A percentile compares a stretch with the other conserved stretches of the same genome.
These are phyloP conservation scores for Urostyla sp. DNA, from an alignment of 73 alveolate genomes.

Conservation along the genomic window DNA sequence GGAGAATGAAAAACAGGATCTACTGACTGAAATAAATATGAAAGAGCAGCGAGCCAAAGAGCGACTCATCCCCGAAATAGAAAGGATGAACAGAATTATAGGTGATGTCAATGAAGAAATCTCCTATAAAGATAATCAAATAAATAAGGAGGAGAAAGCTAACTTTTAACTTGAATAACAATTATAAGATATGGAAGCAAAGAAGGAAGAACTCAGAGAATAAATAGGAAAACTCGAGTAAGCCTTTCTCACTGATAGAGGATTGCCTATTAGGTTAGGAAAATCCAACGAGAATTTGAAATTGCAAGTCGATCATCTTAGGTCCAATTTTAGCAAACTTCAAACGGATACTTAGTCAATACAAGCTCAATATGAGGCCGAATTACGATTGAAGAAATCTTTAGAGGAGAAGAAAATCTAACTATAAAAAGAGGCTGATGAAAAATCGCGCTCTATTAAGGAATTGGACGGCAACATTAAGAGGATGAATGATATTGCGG, in stretches of 20 bases:
- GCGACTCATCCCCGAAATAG: slow-evolving; percentile 71
- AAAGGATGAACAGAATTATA: slow-evolving; percentile 53
- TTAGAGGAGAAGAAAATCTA: slow-evolving; percentile 34
- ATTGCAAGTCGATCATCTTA: slow-evolving; percentile 68
- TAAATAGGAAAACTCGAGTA: slow-evolving; percentile 67
- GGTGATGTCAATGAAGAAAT: slow-evolving; percentile 56
- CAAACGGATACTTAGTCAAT: slow-evolving; percentile 31
- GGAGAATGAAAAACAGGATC: slow-evolving; percentile 55
- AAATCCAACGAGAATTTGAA: slow-evolving; percentile 81
- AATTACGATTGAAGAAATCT: slow-evolving; percentile 45
- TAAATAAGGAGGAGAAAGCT: slow-evolving; percentile 69
- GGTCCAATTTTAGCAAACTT: slow-evolving; percentile 55
- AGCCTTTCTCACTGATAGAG: slow-evolving; percentile 74
- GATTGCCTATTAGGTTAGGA: slow-evolving; percentile 79
- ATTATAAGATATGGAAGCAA: slow-evolving; percentile 55
- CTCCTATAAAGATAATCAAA: slow-evolving; percentile 43
- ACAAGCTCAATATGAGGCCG: slow-evolving; percentile 45
- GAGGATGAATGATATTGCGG: slow-evolving; percentile 54
- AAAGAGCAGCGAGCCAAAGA: slow-evolving; percentile 75
- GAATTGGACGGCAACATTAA: slow-evolving; percentile 63
- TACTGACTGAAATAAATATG: slow-evolving; percentile 51
- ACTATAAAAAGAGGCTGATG: slow-evolving; percentile 50
- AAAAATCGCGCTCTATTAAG: slow-evolving; percentile 45
- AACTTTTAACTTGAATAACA: slow-evolving; percentile 71
- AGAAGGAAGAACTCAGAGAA: slow-evolving; percentile 63